Evolutionary conservation across 257 asterid species (phyloP).

Genomic region (Leonotis leonurus): DNA sequence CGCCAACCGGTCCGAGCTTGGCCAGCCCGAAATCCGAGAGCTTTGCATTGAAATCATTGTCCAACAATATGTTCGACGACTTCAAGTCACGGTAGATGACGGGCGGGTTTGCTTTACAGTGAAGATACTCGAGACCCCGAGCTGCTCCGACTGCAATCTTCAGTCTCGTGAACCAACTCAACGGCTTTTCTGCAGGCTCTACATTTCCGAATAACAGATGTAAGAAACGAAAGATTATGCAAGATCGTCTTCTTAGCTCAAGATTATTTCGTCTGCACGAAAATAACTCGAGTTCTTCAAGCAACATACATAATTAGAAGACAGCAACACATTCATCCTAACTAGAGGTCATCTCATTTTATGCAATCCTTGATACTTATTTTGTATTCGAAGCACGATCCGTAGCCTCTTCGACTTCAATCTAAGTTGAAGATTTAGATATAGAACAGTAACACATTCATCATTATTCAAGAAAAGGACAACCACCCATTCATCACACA

Average conservation of each 20-base stretch:
- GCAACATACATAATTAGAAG: neutral
- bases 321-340: neutral
- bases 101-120: constrained; percentile 76
- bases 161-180: constrained; percentile 75
- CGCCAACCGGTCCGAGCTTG: constrained; percentile 86
- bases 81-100: constrained; percentile 83
- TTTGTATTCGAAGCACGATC: neutral
- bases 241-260: no score
- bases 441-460: no score
- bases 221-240: no score
- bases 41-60: constrained; percentile 66
- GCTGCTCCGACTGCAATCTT: constrained; percentile 85
- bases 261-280: neutral
- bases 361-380: neutral
- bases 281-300: neutral
- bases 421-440: no score
- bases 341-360: neutral
- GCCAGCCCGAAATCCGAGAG: constrained; percentile 92
- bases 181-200: constrained; percentile 39
- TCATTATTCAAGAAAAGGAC: no score
- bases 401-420: neutral
- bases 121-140: constrained; percentile 79
- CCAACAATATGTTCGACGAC: constrained; percentile 76
- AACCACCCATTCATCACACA: no score
- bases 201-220: no score